Conservation (phyloP, 306 rosid species). For the Castanea sativa region DNA sequence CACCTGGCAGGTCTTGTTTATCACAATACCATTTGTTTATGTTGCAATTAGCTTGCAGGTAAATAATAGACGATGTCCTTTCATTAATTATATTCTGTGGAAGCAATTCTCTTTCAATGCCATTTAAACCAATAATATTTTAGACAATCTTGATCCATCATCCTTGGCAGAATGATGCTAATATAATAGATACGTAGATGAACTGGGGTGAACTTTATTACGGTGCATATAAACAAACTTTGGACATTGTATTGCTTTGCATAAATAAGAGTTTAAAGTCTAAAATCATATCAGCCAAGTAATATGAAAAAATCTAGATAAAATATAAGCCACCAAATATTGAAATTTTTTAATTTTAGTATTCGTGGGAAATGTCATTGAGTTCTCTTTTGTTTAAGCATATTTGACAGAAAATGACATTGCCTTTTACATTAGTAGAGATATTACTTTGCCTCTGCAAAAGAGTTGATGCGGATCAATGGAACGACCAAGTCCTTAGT, state of each 20-base stretch:
- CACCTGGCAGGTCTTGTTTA: slow-evolving; percentile 58
- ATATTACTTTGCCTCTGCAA: slow-evolving; percentile 61
- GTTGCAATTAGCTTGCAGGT: slow-evolving; percentile 48
- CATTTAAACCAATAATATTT: neutral
- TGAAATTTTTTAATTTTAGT: neutral
- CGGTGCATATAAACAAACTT: neutral
- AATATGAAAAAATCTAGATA: neutral
- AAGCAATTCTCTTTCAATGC: neutral
- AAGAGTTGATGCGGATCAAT: slow-evolving; percentile 65
- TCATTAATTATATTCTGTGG: neutral
- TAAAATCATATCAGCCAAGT: neutral
- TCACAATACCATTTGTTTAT: slow-evolving; percentile 41
- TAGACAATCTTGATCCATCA: neutral
- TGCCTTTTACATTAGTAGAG: slow-evolving; percentile 27
- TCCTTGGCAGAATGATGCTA: neutral
- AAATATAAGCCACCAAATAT: neutral
- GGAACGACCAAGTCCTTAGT: slow-evolving; percentile 68
- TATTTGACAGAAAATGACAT: neutral
- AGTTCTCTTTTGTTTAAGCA: neutral
- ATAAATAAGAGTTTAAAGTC: no score
- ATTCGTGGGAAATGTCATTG: no score
- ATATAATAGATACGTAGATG: neutral
- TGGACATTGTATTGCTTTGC: neutral
- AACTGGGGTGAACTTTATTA: no score
- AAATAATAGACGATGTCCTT: neutral